These are phyloP conservation scores for Pichia terricola DNA, from an alignment of 1,139 yeast species.

Conservation along the genomic window DNA sequence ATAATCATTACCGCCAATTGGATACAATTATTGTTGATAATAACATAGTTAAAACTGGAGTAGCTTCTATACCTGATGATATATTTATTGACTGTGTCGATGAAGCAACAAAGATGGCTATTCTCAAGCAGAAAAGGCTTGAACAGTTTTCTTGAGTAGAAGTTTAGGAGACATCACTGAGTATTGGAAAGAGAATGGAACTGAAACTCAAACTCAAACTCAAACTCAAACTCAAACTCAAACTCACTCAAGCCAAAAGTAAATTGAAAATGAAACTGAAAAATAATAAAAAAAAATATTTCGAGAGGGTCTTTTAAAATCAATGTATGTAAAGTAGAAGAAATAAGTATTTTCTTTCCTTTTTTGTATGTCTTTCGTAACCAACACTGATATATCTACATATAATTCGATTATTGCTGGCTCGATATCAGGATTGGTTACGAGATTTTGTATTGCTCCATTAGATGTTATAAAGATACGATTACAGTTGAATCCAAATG, in stretches of 20 bases:
- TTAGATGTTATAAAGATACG: constrained; percentile 83
- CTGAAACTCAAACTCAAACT: too few relatives aligned
- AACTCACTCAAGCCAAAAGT: too few relatives aligned
- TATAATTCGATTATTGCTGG: constrained; percentile 23
- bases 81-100: constrained; percentile 50
- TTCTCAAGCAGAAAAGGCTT: constrained; percentile 50
- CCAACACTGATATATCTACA: constrained; percentile 7
- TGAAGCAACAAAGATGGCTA: constrained; percentile 50
- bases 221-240: too few relatives aligned
- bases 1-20: constrained; percentile 28
- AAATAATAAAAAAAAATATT: too few relatives aligned
- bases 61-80: constrained; percentile 46
- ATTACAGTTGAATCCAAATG: constrained; percentile 45
- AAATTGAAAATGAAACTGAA: too few relatives aligned
- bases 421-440: constrained; percentile 25
- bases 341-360: too few relatives aligned
- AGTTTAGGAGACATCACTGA: too few relatives aligned
- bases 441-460: constrained; percentile 72
- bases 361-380: not conserved
- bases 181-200: too few relatives aligned
- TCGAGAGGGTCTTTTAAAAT: too few relatives aligned
- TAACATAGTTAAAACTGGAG: constrained; percentile 49
- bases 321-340: too few relatives aligned
- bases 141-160: constrained; percentile 28
- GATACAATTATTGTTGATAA: constrained; percentile 42